Evolutionary conservation across 108 stramenopile genomes (phyloP).

Genomic region (Nitzschia sp.): DNA sequence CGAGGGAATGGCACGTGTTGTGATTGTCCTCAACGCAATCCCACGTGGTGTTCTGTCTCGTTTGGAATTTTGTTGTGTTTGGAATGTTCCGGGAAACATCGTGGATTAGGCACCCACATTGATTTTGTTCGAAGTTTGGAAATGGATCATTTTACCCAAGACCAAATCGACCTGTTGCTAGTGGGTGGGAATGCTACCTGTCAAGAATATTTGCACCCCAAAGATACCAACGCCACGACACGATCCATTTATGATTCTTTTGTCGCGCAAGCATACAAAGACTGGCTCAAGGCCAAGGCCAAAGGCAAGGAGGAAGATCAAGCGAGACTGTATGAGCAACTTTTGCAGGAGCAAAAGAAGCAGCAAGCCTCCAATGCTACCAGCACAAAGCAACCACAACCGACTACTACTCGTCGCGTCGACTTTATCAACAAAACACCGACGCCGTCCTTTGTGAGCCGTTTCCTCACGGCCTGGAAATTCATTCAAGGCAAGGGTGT

Average conservation of each 20-base stretch:
- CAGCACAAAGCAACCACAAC: conserved; percentile 7
- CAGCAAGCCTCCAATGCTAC: background rate
- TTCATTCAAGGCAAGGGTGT: too few species aligned
- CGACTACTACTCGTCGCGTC: background rate
- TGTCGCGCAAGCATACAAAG: conserved; percentile 23
- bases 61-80: conserved; percentile 82
- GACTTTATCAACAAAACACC: conserved; percentile 15
- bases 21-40: conserved; percentile 64
- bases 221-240: background rate
- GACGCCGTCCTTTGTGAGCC: background rate
- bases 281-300: conserved; percentile 26
- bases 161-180: conserved; percentile 35
- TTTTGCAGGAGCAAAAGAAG: background rate
- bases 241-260: conserved; percentile 18
- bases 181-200: conserved; percentile 42
- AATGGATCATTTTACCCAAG: conserved; percentile 50
- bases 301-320: conserved; percentile 12
- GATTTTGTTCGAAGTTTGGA: conserved; percentile 91
- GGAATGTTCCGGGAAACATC: conserved; percentile 77
- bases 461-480: too few species aligned
- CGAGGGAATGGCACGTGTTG: conserved; percentile 54
- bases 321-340: background rate
- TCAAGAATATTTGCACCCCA: conserved; percentile 20
- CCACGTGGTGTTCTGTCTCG: conserved; percentile 81
- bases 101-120: conserved; percentile 93